A percentile compares a stretch with the other conserved stretches of the same genome.
These are phyloP conservation scores for Fusarium globosum DNA, from an alignment of 2,329 filamentous ascomycete species.

Conservation along the genomic window DNA sequence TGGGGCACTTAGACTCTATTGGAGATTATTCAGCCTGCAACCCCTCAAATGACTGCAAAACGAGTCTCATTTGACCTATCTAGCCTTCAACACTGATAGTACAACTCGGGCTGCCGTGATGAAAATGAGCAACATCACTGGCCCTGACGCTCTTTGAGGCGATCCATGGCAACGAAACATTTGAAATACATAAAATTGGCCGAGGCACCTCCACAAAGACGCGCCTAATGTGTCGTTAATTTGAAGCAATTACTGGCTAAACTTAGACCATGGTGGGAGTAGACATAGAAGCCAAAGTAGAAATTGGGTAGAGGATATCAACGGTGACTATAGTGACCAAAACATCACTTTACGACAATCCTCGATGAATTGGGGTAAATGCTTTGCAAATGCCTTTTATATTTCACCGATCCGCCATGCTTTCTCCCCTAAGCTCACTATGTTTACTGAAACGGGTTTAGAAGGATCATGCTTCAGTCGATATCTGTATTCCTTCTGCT, in stretches of 20 bases:
- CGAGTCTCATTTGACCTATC: not conserved
- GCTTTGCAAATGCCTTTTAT: not conserved
- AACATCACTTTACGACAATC: not conserved
- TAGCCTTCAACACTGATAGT: not conserved
- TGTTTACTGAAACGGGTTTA: not conserved
- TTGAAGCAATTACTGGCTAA: not conserved
- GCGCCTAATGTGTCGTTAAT: not conserved
- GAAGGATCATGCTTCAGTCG: conserved; percentile 53
- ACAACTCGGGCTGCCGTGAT: not conserved
- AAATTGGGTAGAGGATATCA: not conserved
- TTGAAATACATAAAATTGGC: not conserved
- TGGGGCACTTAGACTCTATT: not conserved
- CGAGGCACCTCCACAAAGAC: not conserved
- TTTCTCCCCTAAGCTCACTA: too few relatives aligned
- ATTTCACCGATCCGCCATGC: not conserved
- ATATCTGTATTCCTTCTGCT: conserved; percentile 66
- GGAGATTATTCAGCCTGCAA: not conserved
- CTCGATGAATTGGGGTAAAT: not conserved
- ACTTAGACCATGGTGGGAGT: not conserved
- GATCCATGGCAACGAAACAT: not conserved
- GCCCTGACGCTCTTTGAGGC: not conserved
- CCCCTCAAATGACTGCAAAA: not conserved
- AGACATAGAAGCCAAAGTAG: not conserved
- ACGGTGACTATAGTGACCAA: not conserved
- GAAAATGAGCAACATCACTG: not conserved